phyloP scores from a whole-genome alignment of 495 filamentous ascomycete species.

The Chaetomium cochliodes region DNA sequence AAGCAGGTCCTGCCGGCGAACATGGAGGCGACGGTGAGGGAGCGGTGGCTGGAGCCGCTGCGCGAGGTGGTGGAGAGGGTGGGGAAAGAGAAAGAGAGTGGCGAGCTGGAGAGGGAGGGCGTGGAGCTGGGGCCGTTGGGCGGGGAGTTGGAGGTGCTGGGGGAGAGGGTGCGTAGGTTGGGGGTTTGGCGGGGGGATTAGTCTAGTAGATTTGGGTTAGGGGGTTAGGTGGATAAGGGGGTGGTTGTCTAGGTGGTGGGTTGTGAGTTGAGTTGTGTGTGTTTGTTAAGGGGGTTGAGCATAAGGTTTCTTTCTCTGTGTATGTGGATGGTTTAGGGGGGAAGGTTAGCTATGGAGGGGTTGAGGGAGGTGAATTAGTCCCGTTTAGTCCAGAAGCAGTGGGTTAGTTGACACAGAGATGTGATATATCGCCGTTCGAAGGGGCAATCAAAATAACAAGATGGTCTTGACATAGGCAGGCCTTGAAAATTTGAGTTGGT shows the following conservation, averaged over 20 bases:
- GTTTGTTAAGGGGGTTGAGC: neutral
- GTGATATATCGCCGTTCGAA: neutral
- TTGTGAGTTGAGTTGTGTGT: too few species aligned
- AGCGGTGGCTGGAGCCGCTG: conserved; percentile 55
- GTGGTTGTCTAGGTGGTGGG: neutral
- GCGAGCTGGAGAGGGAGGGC: conserved; percentile 24
- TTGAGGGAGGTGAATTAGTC: neutral
- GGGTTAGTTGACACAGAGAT: neutral
- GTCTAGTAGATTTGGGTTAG: neutral
- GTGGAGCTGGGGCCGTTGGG: conserved; percentile 24
- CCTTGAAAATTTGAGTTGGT: too few species aligned
- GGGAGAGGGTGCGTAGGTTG: conserved; percentile 21
- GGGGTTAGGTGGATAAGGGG: neutral
- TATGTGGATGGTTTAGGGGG: neutral
- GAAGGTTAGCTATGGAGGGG: neutral
- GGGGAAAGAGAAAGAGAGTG: conserved; percentile 28
- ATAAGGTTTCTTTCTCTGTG: neutral
- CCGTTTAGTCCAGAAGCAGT: neutral
- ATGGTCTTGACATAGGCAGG: neutral
- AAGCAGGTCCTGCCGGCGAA: conserved; percentile 40
- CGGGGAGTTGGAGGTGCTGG: conserved; percentile 41
- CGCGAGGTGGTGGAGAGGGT: conserved; percentile 45
- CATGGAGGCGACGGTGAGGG: conserved; percentile 49
- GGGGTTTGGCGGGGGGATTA: neutral
- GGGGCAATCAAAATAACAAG: neutral